A percentile compares a stretch with the other conserved stretches of the same genome.
These are phyloP conservation scores for Aureobasidium zeae DNA, from an alignment of 2,329 filamentous ascomycete species.

Conservation along the genomic window DNA sequence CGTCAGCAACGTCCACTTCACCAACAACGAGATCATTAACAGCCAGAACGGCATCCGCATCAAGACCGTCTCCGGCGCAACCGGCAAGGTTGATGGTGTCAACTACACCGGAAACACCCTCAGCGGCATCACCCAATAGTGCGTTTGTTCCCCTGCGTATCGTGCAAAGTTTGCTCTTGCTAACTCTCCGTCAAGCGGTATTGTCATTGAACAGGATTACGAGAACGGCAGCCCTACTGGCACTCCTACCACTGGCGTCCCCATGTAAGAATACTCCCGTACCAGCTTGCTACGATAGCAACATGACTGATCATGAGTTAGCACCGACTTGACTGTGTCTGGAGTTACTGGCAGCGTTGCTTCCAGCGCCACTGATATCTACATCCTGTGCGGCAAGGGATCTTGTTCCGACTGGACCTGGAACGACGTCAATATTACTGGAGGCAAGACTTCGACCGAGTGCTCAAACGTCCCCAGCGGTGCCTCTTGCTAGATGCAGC, in stretches of 20 bases:
- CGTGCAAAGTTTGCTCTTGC: background rate
- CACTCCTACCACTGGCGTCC: slow-evolving; percentile 28
- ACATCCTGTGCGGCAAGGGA: slow-evolving; percentile 43
- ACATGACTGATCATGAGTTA: slow-evolving; percentile 20
- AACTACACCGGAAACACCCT: slow-evolving; percentile 34
- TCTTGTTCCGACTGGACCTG: slow-evolving; percentile 47
- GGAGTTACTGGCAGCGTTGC: slow-evolving; percentile 38
- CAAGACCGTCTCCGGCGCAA: slow-evolving; percentile 44
- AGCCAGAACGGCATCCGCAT: slow-evolving; percentile 44
- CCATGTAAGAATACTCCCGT: too few species aligned
- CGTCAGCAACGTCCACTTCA: slow-evolving; percentile 40
- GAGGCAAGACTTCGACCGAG: slow-evolving; percentile 38
- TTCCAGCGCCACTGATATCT: slow-evolving; percentile 33
- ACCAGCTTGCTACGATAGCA: too few species aligned
- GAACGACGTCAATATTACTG: slow-evolving; percentile 41
- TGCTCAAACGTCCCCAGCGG: slow-evolving; percentile 34
- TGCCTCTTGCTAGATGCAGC: slow-evolving; percentile 4
- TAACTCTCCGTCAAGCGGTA: background rate
- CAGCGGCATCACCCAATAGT: slow-evolving; percentile 31
- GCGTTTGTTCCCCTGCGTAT: background rate
- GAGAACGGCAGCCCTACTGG: slow-evolving; percentile 40
- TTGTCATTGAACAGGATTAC: slow-evolving; percentile 47
- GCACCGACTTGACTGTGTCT: slow-evolving; percentile 40
- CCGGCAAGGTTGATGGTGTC: slow-evolving; percentile 39
- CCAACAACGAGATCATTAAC: slow-evolving; percentile 40